Conservation (phyloP, 306 rosid genomes). For the Rosa multiflora region DNA sequence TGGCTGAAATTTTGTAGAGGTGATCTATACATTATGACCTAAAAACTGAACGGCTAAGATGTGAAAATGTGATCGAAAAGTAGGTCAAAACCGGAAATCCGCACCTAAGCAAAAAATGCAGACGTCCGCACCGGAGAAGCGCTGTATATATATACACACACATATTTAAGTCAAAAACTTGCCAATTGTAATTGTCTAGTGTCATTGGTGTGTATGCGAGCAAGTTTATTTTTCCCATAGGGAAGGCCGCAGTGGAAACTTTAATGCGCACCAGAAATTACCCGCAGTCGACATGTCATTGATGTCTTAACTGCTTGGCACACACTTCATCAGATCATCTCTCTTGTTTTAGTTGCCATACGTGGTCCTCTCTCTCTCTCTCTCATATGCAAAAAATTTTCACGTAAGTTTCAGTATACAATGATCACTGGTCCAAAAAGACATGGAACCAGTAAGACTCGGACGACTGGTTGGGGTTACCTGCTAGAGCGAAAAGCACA, state of each 20-base stretch:
- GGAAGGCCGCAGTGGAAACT: neutral
- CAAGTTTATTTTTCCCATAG: neutral
- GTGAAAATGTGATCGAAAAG: too few relatives aligned
- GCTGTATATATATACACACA: too few relatives aligned
- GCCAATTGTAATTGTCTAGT: too few relatives aligned
- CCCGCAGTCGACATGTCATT: neutral
- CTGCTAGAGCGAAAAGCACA: neutral
- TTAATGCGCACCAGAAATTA: neutral
- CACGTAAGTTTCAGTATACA: neutral
- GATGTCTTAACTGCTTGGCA: neutral
- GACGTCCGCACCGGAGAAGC: too few relatives aligned
- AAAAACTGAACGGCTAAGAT: too few relatives aligned
- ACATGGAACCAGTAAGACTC: neutral
- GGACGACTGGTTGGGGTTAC: slow-evolving; percentile 7
- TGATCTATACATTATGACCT: too few relatives aligned
- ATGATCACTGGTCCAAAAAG: neutral
- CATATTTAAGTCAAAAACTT: too few relatives aligned
- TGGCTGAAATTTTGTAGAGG: too few relatives aligned
- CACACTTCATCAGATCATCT: neutral
- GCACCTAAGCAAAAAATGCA: too few relatives aligned
- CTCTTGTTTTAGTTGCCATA: neutral
- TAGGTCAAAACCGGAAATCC: too few relatives aligned
- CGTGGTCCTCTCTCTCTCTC: neutral
- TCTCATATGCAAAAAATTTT: neutral
- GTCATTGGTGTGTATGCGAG: neutral